A percentile compares a stretch with the other conserved stretches of the same genome.
Evolutionary conservation across 345 rosid genomes (phyloP).

Genomic region (Acer campestre): DNA sequence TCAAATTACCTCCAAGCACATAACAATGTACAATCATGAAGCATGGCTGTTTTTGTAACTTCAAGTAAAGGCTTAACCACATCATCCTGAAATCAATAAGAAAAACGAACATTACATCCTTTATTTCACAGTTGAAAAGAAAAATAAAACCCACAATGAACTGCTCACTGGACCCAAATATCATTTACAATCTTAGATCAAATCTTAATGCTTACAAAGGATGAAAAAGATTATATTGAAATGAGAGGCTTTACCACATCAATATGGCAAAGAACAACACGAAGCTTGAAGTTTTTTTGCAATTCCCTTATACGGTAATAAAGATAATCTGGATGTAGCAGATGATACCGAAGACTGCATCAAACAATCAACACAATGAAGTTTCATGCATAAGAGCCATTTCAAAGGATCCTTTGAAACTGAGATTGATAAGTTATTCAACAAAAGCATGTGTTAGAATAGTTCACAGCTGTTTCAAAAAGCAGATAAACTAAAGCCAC

Average conservation of each 20-base stretch:
- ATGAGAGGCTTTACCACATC: conserved; percentile 71
- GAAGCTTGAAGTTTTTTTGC: conserved; percentile 83
- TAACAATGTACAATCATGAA: conserved; percentile 86
- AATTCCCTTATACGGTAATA: conserved; percentile 91
- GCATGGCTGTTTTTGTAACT: conserved; percentile 78
- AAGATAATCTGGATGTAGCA: conserved; percentile 88
- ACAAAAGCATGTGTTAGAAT: conserved; percentile 3
- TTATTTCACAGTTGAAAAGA: neutral
- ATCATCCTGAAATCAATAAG: conserved; percentile 60
- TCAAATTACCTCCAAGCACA: conserved; percentile 80
- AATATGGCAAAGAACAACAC: conserved; percentile 84
- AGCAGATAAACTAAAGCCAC: neutral
- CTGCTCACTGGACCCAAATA: neutral
- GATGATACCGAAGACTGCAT: conserved; percentile 88
- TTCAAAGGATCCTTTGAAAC: conserved; percentile 1
- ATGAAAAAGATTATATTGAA: neutral
- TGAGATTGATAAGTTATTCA: neutral
- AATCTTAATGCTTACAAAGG: neutral
- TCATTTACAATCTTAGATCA: neutral
- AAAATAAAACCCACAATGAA: conserved; percentile 1
- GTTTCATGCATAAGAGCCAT: conserved; percentile 1
- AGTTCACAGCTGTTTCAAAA: conserved; percentile 1
- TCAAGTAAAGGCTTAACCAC: conserved; percentile 77
- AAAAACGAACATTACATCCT: conserved; percentile 4
- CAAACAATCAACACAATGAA: conserved; percentile 14